A percentile compares a stretch with the other conserved stretches of the same genome.
Conservation (phyloP, 2,329 filamentous ascomycete genomes). For the Xylaria multiplex region DNA sequence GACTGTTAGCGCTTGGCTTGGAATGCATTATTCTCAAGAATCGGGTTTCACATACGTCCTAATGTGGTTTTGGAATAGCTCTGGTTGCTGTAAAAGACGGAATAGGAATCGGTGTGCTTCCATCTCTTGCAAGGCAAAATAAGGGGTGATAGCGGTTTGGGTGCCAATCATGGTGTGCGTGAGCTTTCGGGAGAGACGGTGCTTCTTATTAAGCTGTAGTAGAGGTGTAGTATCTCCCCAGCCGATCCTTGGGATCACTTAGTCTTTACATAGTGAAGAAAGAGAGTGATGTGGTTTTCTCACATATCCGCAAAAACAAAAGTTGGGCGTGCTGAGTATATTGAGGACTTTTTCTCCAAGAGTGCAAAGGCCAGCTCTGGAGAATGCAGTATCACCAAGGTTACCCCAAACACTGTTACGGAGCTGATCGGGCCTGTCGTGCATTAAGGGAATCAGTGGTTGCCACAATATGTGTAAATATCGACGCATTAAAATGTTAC, state of each 20-base stretch:
- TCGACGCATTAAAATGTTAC: neutral
- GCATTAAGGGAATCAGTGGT: neutral
- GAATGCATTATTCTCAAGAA: neutral
- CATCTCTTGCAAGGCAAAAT: constrained; percentile 27
- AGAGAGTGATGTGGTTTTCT: neutral
- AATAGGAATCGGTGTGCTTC: constrained; percentile 37
- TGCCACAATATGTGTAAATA: neutral
- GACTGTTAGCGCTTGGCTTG: constrained; percentile 20
- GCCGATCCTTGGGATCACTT: constrained; percentile 33
- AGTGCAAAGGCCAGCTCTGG: constrained; percentile 51
- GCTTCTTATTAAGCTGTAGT: constrained; percentile 41
- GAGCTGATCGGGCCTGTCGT: constrained; percentile 51
- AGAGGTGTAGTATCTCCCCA: constrained; percentile 40
- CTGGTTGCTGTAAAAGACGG: constrained; percentile 31
- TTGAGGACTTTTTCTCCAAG: constrained; percentile 50
- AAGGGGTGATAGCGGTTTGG: constrained; percentile 34
- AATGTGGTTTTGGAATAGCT: constrained; percentile 23
- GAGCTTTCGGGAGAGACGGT: constrained; percentile 44
- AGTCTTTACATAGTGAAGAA: neutral
- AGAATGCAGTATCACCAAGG: constrained; percentile 55
- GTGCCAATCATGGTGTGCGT: constrained; percentile 48
- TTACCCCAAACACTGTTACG: constrained; percentile 53
- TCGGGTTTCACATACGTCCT: constrained; percentile 25
- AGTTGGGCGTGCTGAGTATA: constrained; percentile 48
- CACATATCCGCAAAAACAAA: constrained; percentile 44